These are phyloP conservation scores for Butyriboletus regius DNA, from an alignment of 1,284 basidiomycete species.

Conservation along the genomic window DNA sequence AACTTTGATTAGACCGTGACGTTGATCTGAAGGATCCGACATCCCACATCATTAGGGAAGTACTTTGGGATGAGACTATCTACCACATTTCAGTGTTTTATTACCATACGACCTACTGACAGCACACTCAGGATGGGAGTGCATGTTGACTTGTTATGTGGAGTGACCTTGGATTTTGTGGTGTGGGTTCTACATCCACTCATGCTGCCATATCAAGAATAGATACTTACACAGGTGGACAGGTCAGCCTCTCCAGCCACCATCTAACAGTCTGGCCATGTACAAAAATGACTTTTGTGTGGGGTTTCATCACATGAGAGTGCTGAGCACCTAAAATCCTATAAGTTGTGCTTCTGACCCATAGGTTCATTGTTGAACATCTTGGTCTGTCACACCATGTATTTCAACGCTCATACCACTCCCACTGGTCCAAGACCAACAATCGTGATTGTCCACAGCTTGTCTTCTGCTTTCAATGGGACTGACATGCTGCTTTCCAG, in stretches of 20 bases:
- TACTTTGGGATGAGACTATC: too few species aligned
- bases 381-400: too few species aligned
- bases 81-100: neutral
- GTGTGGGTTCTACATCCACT: neutral
- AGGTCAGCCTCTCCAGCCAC: neutral
- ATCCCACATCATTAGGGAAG: too few species aligned
- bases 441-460: constrained; percentile 52
- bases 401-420: too few species aligned
- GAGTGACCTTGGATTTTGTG: neutral
- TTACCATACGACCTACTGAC: neutral
- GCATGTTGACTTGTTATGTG: neutral
- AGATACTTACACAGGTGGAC: neutral
- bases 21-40: too few species aligned
- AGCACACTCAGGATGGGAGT: neutral
- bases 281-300: neutral
- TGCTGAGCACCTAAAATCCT: neutral
- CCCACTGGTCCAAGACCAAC: constrained; percentile 74
- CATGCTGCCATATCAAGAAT: neutral
- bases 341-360: too few species aligned
- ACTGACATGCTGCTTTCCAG: constrained; percentile 18
- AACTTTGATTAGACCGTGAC: too few species aligned
- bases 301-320: neutral
- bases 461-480: constrained; percentile 40
- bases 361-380: too few species aligned
- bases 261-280: neutral